Conservation (phyloP, 192 early-diverging fungal genomes). For the Coemansia sp. region DNA sequence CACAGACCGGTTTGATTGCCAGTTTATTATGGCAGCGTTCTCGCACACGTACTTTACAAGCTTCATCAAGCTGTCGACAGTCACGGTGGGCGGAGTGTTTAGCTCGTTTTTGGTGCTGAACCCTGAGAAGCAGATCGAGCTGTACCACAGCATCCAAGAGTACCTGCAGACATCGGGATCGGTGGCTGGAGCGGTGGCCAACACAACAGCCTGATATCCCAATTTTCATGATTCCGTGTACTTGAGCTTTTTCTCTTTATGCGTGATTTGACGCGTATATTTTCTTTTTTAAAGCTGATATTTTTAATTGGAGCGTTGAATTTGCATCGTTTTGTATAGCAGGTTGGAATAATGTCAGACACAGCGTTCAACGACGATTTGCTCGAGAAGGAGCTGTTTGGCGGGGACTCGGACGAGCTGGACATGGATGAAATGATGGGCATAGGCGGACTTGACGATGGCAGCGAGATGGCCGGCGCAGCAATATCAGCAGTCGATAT, state of each 20-base stretch:
- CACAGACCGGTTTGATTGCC: constrained; percentile 97
- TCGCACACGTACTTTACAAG: constrained; percentile 86
- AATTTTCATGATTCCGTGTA: not conserved
- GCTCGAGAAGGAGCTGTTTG: constrained; percentile 55
- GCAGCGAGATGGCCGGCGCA: not conserved
- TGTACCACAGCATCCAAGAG: constrained; percentile 56
- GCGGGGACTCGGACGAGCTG: constrained; percentile 40
- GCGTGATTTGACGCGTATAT: not conserved
- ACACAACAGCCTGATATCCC: not conserved
- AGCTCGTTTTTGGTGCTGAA: constrained; percentile 45
- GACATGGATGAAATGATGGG: constrained; percentile 51
- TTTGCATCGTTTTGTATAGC: not conserved
- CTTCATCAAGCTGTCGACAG: constrained; percentile 71
- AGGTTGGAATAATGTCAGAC: constrained; percentile 34
- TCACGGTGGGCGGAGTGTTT: constrained; percentile 46
- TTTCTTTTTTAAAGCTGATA: not conserved
- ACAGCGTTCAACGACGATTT: constrained; percentile 44
- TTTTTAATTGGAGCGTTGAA: not conserved
- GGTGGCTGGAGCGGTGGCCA: not conserved
- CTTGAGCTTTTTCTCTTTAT: not conserved
- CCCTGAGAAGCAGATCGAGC: constrained; percentile 39
- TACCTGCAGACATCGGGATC: constrained; percentile 40
- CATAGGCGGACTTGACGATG: constrained; percentile 15
- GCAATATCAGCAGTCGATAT: not conserved
- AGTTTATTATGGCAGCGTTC: constrained; percentile 95